Conservation (phyloP, 2,329 filamentous ascomycete genomes). For the Tolypocladium inflatum region DNA sequence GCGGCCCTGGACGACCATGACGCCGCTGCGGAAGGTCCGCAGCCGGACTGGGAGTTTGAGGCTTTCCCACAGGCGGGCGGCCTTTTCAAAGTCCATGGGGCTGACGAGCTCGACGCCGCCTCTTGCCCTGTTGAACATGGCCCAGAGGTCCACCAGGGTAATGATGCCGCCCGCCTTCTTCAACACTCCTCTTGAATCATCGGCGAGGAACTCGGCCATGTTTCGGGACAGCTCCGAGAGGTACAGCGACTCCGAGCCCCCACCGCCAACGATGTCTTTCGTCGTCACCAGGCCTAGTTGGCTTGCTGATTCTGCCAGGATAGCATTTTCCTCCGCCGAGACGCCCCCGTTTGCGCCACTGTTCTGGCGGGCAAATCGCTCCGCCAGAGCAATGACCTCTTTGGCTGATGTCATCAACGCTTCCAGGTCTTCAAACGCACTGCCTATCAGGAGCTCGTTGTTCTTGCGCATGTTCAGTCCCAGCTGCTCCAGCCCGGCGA, state of each 20-base stretch:
- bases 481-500: slow-evolving; percentile 83
- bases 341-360: slow-evolving; percentile 44
- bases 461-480: slow-evolving; percentile 80
- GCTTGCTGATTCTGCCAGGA: slow-evolving; percentile 68
- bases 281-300: slow-evolving; percentile 87
- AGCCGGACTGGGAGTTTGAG: slow-evolving; percentile 79
- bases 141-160: slow-evolving; percentile 84
- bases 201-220: slow-evolving; percentile 79
- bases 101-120: slow-evolving; percentile 93
- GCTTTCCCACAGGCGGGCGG: slow-evolving; percentile 78
- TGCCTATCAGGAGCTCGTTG: slow-evolving; percentile 87
- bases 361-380: slow-evolving; percentile 69
- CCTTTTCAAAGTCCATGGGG: slow-evolving; percentile 84
- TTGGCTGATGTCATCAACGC: slow-evolving; percentile 96
- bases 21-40: slow-evolving; percentile 81
- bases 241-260: slow-evolving; percentile 72
- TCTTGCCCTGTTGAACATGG: slow-evolving; percentile 85
- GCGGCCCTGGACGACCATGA: slow-evolving; percentile 84
- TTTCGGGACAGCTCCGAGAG: slow-evolving; percentile 79
- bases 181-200: slow-evolving; percentile 71
- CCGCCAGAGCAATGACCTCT: slow-evolving; percentile 87
- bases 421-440: slow-evolving; percentile 90
- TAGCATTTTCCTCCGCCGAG: slow-evolving; percentile 59
- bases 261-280: slow-evolving; percentile 82
- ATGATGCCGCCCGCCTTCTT: slow-evolving; percentile 79